Evolutionary conservation across 2,329 filamentous ascomycete genomes (phyloP), one percentile per base, ranked within the genome.

Genomic region (Neofusicoccum laricinum): DNA sequence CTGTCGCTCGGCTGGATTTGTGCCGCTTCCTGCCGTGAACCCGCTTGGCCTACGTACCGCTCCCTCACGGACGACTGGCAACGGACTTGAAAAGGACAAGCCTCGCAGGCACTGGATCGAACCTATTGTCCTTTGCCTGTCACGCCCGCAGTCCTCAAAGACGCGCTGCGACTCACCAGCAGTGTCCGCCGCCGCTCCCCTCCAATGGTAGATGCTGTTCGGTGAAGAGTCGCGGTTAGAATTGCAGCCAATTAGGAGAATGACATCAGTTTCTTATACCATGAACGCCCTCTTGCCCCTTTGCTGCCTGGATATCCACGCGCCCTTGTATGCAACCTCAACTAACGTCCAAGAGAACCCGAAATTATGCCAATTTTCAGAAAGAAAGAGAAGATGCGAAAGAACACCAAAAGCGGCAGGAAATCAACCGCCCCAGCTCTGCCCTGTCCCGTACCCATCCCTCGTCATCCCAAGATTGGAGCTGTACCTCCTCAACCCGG

Each of bases 401-500:
- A 55, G 17, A 40, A 14, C 4, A n/a, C 21, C 36, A 19, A 10
- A 46, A 15, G 3, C 1, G 2, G 4, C 34, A 41, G 4, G 8
- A 2, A 6, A n/a, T 53, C 41, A 65, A 17, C 63, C 63, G 32
- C 63, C 63, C 55, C 55, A 65, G 15, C 49, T 61, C 46, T 61
- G 55, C 40, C 63, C 63, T 1, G 63, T 65, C 48, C 63, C 63
- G 21, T 65, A 67, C 12, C 74, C 75, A 49, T 74, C 73, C 72
- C 75, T 75, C 51, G 72, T 75, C 32, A 71, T 68, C 2, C 74
- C 80, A 32, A 82, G 65, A 66, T 82, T 82, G 34, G 79, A 80
- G 65, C 79, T 81, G 62, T 78, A 75, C 25, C 79, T 67, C 53
- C 78, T 73, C 50, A 82, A 80, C 0, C 79, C 79, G 12, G 72